phyloP scores from a whole-genome alignment of 208 protist species.

The Crithidia acanthocephali region DNA sequence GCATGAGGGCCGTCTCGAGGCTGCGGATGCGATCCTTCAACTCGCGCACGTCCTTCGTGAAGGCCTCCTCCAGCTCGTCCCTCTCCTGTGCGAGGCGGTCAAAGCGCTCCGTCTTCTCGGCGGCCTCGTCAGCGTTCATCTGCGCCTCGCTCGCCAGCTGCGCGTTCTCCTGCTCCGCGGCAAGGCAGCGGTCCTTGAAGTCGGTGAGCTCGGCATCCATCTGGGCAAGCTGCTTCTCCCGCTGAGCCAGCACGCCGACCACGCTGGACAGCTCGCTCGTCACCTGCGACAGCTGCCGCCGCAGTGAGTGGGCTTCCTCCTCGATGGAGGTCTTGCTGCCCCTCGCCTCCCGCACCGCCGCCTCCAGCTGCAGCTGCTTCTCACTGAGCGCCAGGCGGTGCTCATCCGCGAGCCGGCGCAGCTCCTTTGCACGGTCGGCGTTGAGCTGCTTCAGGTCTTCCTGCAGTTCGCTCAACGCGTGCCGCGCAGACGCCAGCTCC shows the following conservation, averaged over 20 bases:
- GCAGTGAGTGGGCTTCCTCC: conserved; percentile 77
- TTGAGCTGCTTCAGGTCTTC: conserved; percentile 58
- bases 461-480: conserved; percentile 42
- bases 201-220: conserved; percentile 45
- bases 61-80: conserved; percentile 62
- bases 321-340: conserved; percentile 62
- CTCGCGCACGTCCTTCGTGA: conserved; percentile 55
- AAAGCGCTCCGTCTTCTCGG: conserved; percentile 61
- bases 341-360: conserved; percentile 67
- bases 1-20: conserved; percentile 58
- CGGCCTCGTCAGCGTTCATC: conserved; percentile 36
- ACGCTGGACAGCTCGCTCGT: conserved; percentile 74
- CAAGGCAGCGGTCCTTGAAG: conserved; percentile 36
- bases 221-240: conserved; percentile 58
- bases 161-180: conserved; percentile 62
- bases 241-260: conserved; percentile 64
- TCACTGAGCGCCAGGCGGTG: conserved; percentile 75
- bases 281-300: conserved; percentile 65
- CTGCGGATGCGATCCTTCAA: conserved; percentile 60
- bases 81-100: conserved; percentile 61
- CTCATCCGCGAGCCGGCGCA: conserved; percentile 69
- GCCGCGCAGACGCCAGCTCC: conserved; percentile 57
- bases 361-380: conserved; percentile 69
- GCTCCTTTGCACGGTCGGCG: conserved; percentile 56
- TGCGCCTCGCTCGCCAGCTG: conserved; percentile 58